Conservation (phyloP, 169 alveolate species). For the Cyclospora cayetanensis region DNA sequence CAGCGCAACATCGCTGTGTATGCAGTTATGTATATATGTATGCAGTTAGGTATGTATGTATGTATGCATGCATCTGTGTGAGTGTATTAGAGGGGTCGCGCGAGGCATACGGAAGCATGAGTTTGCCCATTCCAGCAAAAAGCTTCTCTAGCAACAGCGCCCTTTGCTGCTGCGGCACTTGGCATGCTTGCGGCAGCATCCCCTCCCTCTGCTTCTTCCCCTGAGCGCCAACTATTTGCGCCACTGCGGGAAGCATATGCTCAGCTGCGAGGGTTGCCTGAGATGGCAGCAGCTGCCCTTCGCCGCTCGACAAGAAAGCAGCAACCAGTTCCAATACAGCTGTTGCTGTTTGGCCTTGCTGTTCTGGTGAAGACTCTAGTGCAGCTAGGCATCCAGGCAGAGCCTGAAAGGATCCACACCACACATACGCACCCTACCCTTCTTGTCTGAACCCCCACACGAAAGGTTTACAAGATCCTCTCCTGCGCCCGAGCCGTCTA, state of each 20-base stretch:
- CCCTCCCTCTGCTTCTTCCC: conserved; percentile 40
- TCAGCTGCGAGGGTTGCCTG: conserved; percentile 22
- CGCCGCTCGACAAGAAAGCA: conserved; percentile 6
- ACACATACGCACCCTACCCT: not conserved
- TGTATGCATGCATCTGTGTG: not conserved
- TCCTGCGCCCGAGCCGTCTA: too few relatives aligned
- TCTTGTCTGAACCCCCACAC: too few relatives aligned
- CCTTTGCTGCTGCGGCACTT: conserved; percentile 22
- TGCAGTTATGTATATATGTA: not conserved
- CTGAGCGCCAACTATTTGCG: conserved; percentile 51
- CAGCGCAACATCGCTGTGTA: too few relatives aligned
- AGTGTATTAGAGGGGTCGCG: not conserved
- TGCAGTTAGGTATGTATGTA: not conserved
- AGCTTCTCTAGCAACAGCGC: conserved; percentile 37
- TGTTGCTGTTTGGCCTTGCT: conserved; percentile 36
- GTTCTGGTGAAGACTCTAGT: conserved; percentile 22
- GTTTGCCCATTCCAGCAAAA: conserved; percentile 58
- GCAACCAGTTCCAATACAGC: conserved; percentile 52
- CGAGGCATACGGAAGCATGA: conserved; percentile 51
- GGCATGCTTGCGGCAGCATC: conserved; percentile 25
- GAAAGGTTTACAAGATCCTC: too few relatives aligned
- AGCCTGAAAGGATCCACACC: not conserved
- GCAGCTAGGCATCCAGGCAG: conserved; percentile 38
- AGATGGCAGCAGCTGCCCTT: conserved; percentile 24
- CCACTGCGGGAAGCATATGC: conserved; percentile 43